Conservation (phyloP, 1,284 basidiomycete genomes). For the Pseudozyma tsukubaensis region DNA sequence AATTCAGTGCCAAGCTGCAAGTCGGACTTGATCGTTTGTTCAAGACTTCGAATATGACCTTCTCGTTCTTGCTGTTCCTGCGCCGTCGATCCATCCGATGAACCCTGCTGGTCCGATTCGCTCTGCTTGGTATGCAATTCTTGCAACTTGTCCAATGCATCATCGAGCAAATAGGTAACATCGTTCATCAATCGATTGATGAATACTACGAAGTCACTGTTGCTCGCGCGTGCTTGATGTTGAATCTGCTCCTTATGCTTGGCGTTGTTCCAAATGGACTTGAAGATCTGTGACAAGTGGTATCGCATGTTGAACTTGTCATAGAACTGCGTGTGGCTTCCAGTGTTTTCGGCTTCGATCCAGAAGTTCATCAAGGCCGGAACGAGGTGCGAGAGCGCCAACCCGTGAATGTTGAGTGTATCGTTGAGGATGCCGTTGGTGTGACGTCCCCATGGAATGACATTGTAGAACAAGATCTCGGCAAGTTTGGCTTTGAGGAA, state of each 20-base stretch:
- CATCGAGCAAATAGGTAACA: conserved; percentile 97
- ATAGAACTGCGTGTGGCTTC: conserved; percentile 97
- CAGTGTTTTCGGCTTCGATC: conserved; percentile 97
- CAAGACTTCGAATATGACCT: conserved; percentile 79
- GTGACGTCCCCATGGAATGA: conserved; percentile 80
- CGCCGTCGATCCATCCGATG: conserved; percentile 73
- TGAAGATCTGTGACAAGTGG: conserved; percentile 65
- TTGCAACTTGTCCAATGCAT: conserved; percentile 87
- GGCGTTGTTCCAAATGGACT: conserved; percentile 64
- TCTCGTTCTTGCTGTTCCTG: conserved; percentile 87
- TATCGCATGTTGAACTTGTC: conserved; percentile 88
- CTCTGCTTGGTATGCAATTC: conserved; percentile 88
- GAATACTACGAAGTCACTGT: conserved; percentile 77
- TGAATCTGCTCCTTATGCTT: conserved; percentile 64
- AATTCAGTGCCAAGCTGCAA: conserved; percentile 87
- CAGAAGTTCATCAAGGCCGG: conserved; percentile 93
- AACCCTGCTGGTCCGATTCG: conserved; percentile 75
- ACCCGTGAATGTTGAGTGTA: conserved; percentile 82
- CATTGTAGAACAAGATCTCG: conserved; percentile 87
- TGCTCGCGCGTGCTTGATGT: conserved; percentile 44
- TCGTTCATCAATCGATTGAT: conserved; percentile 99
- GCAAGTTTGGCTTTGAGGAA: conserved; percentile 98
- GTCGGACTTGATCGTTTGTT: conserved; percentile 86
- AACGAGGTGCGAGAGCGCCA: conserved; percentile 90
- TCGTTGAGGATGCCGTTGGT: conserved; percentile 83